Conservation (phyloP, 164 flowering plant genomes). For the Nymphaea thermarum region DNA sequence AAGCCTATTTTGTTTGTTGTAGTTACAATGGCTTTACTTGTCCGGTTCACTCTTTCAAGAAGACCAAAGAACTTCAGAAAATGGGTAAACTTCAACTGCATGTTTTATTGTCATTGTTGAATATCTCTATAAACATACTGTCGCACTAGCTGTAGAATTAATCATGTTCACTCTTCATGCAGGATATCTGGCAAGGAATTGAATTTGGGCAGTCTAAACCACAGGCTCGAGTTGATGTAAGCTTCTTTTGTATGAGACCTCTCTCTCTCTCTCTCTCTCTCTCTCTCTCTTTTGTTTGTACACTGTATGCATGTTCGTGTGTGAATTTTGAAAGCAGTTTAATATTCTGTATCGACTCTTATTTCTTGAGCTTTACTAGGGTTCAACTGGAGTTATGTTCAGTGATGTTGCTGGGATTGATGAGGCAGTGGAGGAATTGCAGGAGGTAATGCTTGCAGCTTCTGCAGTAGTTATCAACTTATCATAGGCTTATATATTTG, state of each 20-base stretch:
- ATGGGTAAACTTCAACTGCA: conserved; percentile 44
- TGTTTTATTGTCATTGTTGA: background rate
- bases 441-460: conserved; percentile 42
- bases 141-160: background rate
- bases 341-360: conserved; percentile 2
- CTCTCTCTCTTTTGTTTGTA: background rate
- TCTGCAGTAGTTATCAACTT: background rate
- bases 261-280: background rate
- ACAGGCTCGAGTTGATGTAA: conserved; percentile 97
- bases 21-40: conserved; percentile 58
- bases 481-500: too few relatives aligned
- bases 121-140: background rate
- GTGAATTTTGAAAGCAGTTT: background rate
- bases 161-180: conserved; percentile 7
- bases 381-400: conserved; percentile 89
- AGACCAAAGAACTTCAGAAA: conserved; percentile 84
- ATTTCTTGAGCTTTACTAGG: conserved; percentile 29
- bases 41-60: conserved; percentile 85
- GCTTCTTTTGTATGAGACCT: conserved; percentile 14
- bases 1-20: conserved; percentile 51
- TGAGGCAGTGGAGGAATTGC: conserved; percentile 96
- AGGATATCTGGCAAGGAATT: conserved; percentile 97
- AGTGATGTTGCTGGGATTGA: conserved; percentile 92
- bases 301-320: background rate
- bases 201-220: conserved; percentile 88